Evolutionary conservation across 495 filamentous ascomycete genomes (phyloP).

Genomic region (Hypomontagnella submonticulosa): DNA sequence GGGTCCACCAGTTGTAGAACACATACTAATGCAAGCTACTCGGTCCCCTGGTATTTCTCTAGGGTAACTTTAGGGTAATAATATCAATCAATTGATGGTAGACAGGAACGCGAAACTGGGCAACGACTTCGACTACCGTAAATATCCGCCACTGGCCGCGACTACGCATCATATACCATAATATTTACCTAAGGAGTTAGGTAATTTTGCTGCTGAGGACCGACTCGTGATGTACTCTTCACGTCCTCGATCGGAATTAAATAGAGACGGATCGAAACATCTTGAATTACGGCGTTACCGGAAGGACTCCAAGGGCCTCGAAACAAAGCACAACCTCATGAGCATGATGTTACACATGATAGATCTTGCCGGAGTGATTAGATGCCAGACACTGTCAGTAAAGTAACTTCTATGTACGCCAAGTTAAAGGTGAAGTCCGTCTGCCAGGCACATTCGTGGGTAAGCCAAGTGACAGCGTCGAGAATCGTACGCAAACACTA

Average conservation of each 20-base stretch:
- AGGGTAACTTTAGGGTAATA: not conserved
- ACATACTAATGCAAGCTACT: constrained; percentile 13
- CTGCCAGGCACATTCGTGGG: too few species aligned
- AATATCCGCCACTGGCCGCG: constrained; percentile 27
- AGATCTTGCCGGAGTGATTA: too few species aligned
- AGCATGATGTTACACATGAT: too few species aligned
- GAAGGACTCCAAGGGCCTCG: too few species aligned
- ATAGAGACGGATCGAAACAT: not conserved
- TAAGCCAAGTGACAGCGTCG: too few species aligned
- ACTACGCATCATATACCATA: constrained; percentile 11
- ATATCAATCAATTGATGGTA: not conserved
- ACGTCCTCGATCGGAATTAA: not conserved
- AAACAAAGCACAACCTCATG: too few species aligned
- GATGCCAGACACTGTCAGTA: too few species aligned
- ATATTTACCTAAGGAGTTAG: constrained; percentile 29
- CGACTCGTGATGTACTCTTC: too few species aligned
- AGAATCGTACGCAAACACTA: too few species aligned
- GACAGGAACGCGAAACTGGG: not conserved
- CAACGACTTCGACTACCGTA: constrained; percentile 8
- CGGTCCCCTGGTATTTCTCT: not conserved
- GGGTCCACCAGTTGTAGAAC: constrained; percentile 4
- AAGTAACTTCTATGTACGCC: too few species aligned
- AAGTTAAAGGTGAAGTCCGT: too few species aligned
- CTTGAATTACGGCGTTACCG: not conserved
- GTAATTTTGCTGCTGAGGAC: not conserved